phyloP scores from a whole-genome alignment of 2,329 filamentous ascomycete species.

The Ophiostoma ips region DNA sequence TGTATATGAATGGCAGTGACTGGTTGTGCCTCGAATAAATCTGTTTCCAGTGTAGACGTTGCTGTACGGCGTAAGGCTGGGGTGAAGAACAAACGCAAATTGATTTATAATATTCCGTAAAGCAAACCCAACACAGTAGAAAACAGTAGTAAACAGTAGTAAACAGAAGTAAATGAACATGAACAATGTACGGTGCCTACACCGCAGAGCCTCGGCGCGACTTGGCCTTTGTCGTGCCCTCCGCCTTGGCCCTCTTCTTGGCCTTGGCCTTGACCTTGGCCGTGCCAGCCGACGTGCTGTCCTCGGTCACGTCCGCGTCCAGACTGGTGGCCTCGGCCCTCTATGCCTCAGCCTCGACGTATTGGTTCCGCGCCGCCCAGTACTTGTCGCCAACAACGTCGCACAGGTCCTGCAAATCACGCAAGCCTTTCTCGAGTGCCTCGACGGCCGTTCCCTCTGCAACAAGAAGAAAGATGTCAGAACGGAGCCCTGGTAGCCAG shows the following conservation, averaged over 20 bases:
- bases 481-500: not conserved
- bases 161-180: too few species aligned
- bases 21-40: too few species aligned
- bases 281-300: not conserved
- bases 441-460: constrained; percentile 68
- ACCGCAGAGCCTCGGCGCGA: too few species aligned
- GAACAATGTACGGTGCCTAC: not conserved
- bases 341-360: constrained; percentile 17
- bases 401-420: constrained; percentile 80
- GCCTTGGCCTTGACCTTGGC: not conserved
- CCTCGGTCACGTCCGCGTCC: too few species aligned
- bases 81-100: too few species aligned
- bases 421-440: constrained; percentile 78
- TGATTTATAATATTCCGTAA: too few species aligned
- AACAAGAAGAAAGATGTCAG: not conserved
- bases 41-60: too few species aligned
- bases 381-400: constrained; percentile 93
- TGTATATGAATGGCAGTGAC: not conserved
- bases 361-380: constrained; percentile 50
- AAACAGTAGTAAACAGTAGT: too few species aligned
- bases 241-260: not conserved
- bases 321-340: constrained; percentile 1
- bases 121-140: too few species aligned
- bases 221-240: not conserved
- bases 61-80: too few species aligned